Evolutionary conservation across 1,284 basidiomycete genomes (phyloP).

Genomic region (Rhizoctonia solani): DNA sequence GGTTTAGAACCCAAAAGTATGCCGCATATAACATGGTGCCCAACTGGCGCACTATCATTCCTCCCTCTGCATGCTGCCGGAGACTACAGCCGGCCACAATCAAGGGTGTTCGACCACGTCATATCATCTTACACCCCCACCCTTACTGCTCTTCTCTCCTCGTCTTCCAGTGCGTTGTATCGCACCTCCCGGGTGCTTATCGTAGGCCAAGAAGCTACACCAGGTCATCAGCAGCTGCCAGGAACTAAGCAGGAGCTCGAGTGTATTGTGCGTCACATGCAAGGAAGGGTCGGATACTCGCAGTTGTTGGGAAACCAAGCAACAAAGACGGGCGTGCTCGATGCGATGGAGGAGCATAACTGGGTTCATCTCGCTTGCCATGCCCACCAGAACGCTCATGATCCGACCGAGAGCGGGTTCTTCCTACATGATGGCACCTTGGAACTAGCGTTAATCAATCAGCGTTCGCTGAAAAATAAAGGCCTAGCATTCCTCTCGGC

Average conservation of each 20-base stretch:
- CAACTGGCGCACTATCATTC: constrained; percentile 8
- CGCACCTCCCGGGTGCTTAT: not conserved
- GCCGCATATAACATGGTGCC: constrained; percentile 19
- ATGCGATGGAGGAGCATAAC: too few relatives aligned
- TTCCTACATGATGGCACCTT: too few relatives aligned
- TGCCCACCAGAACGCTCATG: too few relatives aligned
- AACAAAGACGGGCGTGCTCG: too few relatives aligned
- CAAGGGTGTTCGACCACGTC: not conserved
- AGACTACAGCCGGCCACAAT: not conserved
- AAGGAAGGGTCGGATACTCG: too few relatives aligned
- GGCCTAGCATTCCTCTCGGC: constrained; percentile 32
- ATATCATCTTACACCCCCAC: constrained; percentile 28
- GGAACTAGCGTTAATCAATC: constrained; percentile 1
- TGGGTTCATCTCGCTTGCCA: too few relatives aligned
- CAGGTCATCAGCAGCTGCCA: not conserved
- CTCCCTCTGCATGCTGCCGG: constrained; percentile 27
- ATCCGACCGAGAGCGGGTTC: too few relatives aligned
- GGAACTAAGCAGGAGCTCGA: constrained; percentile 6
- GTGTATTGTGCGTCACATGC: not conserved
- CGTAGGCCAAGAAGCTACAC: constrained; percentile 12
- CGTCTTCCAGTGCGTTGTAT: not conserved
- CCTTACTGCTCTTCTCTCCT: not conserved
- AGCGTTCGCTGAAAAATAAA: not conserved
- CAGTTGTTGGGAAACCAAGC: constrained; percentile 3
- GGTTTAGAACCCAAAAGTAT: not conserved